A percentile compares a stretch with the other conserved stretches of the same genome.
Evolutionary conservation across 2,329 filamentous ascomycete genomes (phyloP).

Genomic region (Trichoderma sp.): DNA sequence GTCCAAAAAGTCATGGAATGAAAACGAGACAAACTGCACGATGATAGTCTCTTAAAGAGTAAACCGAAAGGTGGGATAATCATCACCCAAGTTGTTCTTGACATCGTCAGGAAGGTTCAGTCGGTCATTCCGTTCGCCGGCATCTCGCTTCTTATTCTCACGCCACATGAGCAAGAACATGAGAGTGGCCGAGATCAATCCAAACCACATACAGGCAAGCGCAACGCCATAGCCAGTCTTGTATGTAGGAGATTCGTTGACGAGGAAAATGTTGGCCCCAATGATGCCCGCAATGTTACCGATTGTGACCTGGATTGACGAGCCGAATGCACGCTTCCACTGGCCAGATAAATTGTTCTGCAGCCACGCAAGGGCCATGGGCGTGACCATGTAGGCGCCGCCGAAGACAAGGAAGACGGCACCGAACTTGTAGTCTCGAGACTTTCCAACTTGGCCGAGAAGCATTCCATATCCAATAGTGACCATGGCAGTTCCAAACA

Average conservation of each 20-base stretch:
- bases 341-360: conserved; percentile 62
- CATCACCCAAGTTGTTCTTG: conserved; percentile 43
- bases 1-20: not conserved
- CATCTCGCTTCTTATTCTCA: conserved; percentile 44
- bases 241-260: conserved; percentile 52
- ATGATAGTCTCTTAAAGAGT: conserved; percentile 33
- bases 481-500: conserved; percentile 45
- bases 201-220: conserved; percentile 52
- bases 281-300: conserved; percentile 49
- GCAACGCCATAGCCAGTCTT: conserved; percentile 53
- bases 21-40: not conserved
- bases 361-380: conserved; percentile 61
- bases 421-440: conserved; percentile 50
- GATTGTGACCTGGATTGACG: conserved; percentile 52
- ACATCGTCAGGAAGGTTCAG: conserved; percentile 38
- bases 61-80: conserved; percentile 44
- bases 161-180: conserved; percentile 39
- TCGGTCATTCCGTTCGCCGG: conserved; percentile 39
- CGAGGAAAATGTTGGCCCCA: conserved; percentile 52
- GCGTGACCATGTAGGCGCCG: conserved; percentile 57
- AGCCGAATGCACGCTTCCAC: conserved; percentile 58
- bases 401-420: conserved; percentile 50
- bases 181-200: conserved; percentile 41
- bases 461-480: conserved; percentile 59
- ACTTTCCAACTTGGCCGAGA: conserved; percentile 39